Evolutionary conservation across 495 filamentous ascomycete species (phyloP), one percentile per base, ranked within the genome.

Genomic region (Platismatia glauca): DNA sequence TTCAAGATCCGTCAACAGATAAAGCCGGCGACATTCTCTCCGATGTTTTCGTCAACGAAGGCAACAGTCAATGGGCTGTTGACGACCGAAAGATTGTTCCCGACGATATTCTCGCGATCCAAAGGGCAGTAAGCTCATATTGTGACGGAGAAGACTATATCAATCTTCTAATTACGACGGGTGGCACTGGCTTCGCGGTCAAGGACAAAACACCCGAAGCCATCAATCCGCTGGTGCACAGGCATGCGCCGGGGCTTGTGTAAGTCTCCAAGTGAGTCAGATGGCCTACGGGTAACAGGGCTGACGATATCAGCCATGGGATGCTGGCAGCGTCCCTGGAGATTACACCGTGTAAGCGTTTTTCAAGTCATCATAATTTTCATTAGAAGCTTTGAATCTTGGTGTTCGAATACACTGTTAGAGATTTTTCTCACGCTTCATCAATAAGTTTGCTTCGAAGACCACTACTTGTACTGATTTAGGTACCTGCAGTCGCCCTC

Each of bases 131-230:
- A 33, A 82, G 74, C 62, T 66, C 78, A 55, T 95, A 87, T 86
- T 76, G 93, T 74, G 71, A 76, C 22, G 67, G 73, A 29, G 74
- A 81, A 7, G 72, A 83, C 66, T 75, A 75, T 24, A 68, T 84
- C 15, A 93, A 96, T 74, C 75, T 97, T 55, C 82, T 99, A 57
- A 73, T 96, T 56, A 88, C 90, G 3, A 97, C 89, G 11, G 94
- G 94, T 58, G 94, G 94, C 16, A 99, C 94, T 7, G 94, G 94
- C 7, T 99, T 99, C 74, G 87, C 95, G 15, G 74, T 86, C n/a
- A 83, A 86, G 57, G 94, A 99, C 74, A 76, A 79, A 59, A 99
- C 94, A 0, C 94, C 94, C 15, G 94, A 99, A 77, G 92, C 94
- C 27, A 85, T 98, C 11, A 81, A 81, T 38, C 84, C 85, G 48